Percentiles rank a stretch among this genome's conserved stretches.
These are phyloP conservation scores for Cryptococcus amylolentus DNA, from an alignment of 1,284 basidiomycete genomes.

Conservation along the genomic window DNA sequence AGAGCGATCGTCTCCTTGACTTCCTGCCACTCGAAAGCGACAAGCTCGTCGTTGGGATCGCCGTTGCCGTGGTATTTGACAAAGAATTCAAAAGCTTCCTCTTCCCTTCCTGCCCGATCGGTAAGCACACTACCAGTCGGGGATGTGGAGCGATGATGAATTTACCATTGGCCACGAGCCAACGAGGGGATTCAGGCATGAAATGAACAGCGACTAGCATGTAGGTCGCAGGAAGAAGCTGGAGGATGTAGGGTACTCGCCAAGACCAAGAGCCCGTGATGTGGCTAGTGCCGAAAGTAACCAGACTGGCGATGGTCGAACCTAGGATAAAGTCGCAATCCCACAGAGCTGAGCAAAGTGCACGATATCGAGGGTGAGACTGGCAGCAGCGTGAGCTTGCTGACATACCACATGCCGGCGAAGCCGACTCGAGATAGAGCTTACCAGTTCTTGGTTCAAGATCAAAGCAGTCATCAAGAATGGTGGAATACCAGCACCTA, in stretches of 20 bases:
- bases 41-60: constrained; percentile 59
- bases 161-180: constrained; percentile 20
- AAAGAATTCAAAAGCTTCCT: constrained; percentile 66
- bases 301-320: constrained; percentile 16
- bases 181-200: constrained; percentile 30
- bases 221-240: constrained; percentile 14
- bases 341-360: constrained; percentile 13
- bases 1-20: constrained; percentile 67
- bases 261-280: constrained; percentile 20
- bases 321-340: constrained; percentile 11
- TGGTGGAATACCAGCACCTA: constrained; percentile 9
- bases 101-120: constrained; percentile 43
- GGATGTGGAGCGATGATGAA: too few relatives aligned
- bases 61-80: constrained; percentile 71
- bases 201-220: constrained; percentile 17
- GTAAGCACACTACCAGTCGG: neutral
- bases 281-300: constrained; percentile 26
- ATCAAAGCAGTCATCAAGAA: constrained; percentile 17
- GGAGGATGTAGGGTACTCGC: constrained; percentile 16
- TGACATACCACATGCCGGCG: neutral
- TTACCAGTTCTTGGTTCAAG: constrained; percentile 17
- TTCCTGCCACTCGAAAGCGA: constrained; percentile 68
- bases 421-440: neutral
- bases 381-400: neutral
- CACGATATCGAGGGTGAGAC: constrained; percentile 16